Evolutionary conservation across 352 stramenopile species (phyloP).

Genomic region (Globisporangium rhizosaccharum): DNA sequence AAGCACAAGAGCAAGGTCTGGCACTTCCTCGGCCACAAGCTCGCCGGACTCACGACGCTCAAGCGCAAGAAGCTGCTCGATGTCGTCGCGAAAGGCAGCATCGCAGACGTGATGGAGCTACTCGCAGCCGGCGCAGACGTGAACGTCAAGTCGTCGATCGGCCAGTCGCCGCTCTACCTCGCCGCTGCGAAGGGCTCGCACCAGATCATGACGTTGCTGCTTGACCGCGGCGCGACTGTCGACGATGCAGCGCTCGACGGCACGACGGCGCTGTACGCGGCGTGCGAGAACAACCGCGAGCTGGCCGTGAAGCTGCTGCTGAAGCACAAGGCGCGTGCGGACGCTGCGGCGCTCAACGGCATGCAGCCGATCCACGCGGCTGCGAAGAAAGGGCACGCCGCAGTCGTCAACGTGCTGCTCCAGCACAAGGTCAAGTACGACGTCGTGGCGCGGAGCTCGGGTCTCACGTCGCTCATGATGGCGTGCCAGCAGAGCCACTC

Average conservation of each 20-base stretch:
- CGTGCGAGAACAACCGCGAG: conserved; percentile 60
- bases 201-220: conserved; percentile 60
- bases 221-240: conserved; percentile 55
- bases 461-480: conserved; percentile 70
- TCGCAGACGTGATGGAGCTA: conserved; percentile 57
- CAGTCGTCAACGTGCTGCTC: conserved; percentile 43
- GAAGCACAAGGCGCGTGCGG: conserved; percentile 43
- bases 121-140: conserved; percentile 56
- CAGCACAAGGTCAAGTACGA: conserved; percentile 43
- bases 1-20: conserved; percentile 46
- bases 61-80: conserved; percentile 69
- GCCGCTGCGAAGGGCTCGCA: conserved; percentile 48
- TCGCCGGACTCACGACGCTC: conserved; percentile 62
- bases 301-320: conserved; percentile 50
- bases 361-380: conserved; percentile 58
- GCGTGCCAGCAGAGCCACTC: conserved; percentile 48
- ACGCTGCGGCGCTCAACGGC: conserved; percentile 38
- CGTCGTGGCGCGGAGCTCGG: conserved; percentile 26
- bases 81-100: conserved; percentile 42
- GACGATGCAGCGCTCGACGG: conserved; percentile 53
- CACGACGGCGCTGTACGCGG: conserved; percentile 45
- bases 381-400: conserved; percentile 41
- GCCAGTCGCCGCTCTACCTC: conserved; percentile 57
- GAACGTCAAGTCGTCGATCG: conserved; percentile 36
- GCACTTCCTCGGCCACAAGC: conserved; percentile 71